A percentile compares a stretch with the other conserved stretches of the same genome.
These are phyloP conservation scores for Starmerella riodocensis DNA, from an alignment of 805 yeast species.

Conservation along the genomic window DNA sequence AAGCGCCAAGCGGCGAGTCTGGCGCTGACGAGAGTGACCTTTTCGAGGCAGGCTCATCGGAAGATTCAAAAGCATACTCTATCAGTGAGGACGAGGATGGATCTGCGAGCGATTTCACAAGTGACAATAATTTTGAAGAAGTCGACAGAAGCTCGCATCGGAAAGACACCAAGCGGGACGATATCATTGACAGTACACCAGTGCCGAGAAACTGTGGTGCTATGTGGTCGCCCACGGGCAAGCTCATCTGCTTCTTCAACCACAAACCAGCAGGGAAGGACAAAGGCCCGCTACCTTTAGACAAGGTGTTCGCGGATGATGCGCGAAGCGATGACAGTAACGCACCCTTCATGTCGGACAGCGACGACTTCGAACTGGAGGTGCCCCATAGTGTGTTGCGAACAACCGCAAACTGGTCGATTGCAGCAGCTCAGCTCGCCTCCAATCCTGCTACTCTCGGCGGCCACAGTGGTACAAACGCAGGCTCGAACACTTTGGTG, in stretches of 20 bases:
- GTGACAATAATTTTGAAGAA: not conserved
- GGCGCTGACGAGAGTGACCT: constrained; percentile 1
- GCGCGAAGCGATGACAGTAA: constrained; percentile 6
- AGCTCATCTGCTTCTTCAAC: constrained; percentile 68
- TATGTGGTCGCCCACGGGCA: constrained; percentile 67
- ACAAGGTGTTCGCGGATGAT: constrained; percentile 21
- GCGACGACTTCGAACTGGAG: constrained; percentile 18
- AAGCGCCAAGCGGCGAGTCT: not conserved
- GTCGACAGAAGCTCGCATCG: constrained; percentile 14
- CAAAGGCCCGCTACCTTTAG: constrained; percentile 19
- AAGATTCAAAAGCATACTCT: not conserved
- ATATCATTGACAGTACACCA: constrained; percentile 63
- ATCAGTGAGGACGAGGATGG: not conserved
- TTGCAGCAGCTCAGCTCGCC: constrained; percentile 11
- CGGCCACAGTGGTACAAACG: too few relatives aligned
- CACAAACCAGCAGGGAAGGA: constrained; percentile 20
- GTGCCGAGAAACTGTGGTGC: constrained; percentile 92
- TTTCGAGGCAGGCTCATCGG: not conserved
- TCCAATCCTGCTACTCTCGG: not conserved
- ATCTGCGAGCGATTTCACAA: not conserved
- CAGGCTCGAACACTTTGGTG: too few relatives aligned
- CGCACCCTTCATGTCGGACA: constrained; percentile 16
- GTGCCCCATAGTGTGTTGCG: not conserved
- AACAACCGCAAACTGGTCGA: constrained; percentile 14
- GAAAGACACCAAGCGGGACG: constrained; percentile 14